Base-by-base conservation (phyloP, 2,329 filamentous ascomycete genomes). In the Purpureocillium lavendulum region DNA sequence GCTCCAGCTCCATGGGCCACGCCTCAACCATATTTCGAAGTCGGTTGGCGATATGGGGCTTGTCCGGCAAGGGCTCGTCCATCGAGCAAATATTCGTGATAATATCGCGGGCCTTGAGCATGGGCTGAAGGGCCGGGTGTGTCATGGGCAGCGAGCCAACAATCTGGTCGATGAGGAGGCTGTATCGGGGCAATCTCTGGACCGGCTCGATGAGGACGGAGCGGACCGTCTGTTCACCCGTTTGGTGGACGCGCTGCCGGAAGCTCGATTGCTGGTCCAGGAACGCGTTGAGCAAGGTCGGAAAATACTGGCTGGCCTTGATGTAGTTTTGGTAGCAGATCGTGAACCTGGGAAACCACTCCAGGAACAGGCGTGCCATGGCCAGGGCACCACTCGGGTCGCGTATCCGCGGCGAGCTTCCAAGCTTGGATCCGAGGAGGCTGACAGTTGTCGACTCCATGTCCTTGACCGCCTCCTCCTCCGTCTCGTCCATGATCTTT, bases 31-130 rank as follows among this genome's bases (percentile, higher is more conserved):
- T 75, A 47, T 82, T 82, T 46, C 82, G 81, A 35, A 96, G 66
- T 32, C 85, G 80, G 49, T 80, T 83, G 28, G 83, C 75, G 33
- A 87, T 71, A 49, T 86, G 84, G 9, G 81, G 80, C 49, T 87
- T 84, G 53, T 87, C 83, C 3, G 69, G 76, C 51, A 60, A 70
- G 53, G 53, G 84, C 56, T 65, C 84, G 52, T 96, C 90, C 65
- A 96, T 82, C 13, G 90, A 94, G 61, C 92, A 98, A 33, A 98
- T 98, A 39, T 94, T 92, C 15, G 89, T 88, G 49, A 98, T 88
- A 39, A 95, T 85, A 58, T 97, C 92, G 48, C 90, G 77, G 1
- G 92, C 89, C 56, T 87, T 89, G 32, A 96, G 75, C 64, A 98
- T 82, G 3, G 75, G 73, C 49, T 84, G 82, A 39, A 95, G 71